A percentile compares a stretch with the other conserved stretches of the same genome.
Conservation (phyloP, 2,329 filamentous ascomycete species). For the Talaromyces rugulosus region DNA sequence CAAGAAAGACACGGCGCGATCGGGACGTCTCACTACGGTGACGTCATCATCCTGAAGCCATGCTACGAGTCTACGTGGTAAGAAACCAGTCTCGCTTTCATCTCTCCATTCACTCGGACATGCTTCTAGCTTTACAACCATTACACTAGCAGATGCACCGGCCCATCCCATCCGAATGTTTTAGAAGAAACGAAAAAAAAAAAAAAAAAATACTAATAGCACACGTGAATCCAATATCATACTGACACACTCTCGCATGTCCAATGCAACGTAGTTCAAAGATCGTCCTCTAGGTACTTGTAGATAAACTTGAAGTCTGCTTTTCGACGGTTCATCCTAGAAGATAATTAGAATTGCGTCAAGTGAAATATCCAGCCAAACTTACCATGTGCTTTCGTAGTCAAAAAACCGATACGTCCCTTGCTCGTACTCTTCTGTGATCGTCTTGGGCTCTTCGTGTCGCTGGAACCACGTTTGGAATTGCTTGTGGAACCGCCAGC, state of each 20-base stretch:
- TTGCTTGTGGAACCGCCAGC: conserved; percentile 99
- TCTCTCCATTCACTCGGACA: neutral
- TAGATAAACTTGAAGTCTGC: conserved; percentile 98
- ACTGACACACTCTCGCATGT: neutral
- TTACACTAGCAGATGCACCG: neutral
- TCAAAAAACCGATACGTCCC: conserved; percentile 99
- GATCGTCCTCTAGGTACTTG: conserved; percentile 94
- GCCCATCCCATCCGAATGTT: neutral
- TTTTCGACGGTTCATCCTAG: conserved; percentile 97
- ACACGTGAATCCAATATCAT: neutral
- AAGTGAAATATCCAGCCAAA: conserved; percentile 18
- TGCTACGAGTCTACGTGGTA: too few relatives aligned
- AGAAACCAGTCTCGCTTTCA: neutral
- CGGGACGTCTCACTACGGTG: neutral
- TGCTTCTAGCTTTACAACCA: neutral
- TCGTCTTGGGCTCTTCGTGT: conserved; percentile 96
- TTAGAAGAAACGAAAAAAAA: neutral
- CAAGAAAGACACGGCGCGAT: neutral
- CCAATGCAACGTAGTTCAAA: conserved; percentile 42
- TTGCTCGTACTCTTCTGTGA: conserved; percentile 98
- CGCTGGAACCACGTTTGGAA: conserved; percentile 99
- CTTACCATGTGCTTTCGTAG: conserved; percentile 97
- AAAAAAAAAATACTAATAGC: neutral
- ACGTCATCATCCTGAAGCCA: neutral
- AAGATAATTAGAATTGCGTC: conserved; percentile 16